Evolutionary conservation across 2,329 filamentous ascomycete genomes (phyloP).

Genomic region (Ophiostoma fasciatum): DNA sequence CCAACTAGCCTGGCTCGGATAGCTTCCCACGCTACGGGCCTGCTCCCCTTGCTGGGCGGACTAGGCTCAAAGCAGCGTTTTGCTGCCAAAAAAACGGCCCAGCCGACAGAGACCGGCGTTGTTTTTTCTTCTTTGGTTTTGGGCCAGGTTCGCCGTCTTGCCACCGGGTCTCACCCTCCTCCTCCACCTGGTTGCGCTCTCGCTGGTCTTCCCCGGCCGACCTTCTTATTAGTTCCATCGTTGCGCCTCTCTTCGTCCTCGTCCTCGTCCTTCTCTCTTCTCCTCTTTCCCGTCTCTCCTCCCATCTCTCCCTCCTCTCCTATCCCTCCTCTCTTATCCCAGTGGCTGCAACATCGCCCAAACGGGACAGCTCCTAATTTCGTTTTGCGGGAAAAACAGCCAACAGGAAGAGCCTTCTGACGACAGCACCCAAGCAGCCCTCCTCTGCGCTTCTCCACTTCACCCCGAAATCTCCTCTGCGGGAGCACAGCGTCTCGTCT

Average conservation of each 20-base stretch:
- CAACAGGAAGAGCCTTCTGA: slow-evolving; percentile 1
- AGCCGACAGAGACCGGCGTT: neutral
- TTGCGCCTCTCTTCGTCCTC: too few species aligned
- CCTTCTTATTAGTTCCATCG: slow-evolving; percentile 5
- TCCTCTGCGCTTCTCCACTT: slow-evolving; percentile 4
- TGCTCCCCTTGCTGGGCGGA: slow-evolving; percentile 3
- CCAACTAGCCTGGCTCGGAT: slow-evolving; percentile 5
- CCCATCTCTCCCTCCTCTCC: neutral
- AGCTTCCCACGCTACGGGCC: slow-evolving; percentile 4
- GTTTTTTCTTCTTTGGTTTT: slow-evolving; percentile 1
- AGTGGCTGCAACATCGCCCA: neutral
- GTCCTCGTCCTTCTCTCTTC: neutral
- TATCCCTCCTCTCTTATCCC: neutral
- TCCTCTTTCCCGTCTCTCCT: neutral
- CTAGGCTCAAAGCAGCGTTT: slow-evolving; percentile 7
- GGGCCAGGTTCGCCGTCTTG: slow-evolving; percentile 3
- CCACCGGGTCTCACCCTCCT: slow-evolving; percentile 3
- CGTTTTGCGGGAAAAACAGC: slow-evolving; percentile 6
- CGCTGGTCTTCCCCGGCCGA: too few species aligned
- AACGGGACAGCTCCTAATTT: slow-evolving; percentile 2
- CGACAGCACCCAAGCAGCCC: slow-evolving; percentile 3
- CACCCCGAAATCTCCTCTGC: slow-evolving; percentile 6
- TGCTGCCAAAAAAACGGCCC: slow-evolving; percentile 2
- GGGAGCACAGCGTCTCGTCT: slow-evolving; percentile 1
- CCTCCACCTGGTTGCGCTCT: too few species aligned